A percentile compares a stretch with the other conserved stretches of the same genome.
phyloP scores from a whole-genome alignment of 225 moss, liverwort and hornwort genomes.

The Thuidium tamariscinum region DNA sequence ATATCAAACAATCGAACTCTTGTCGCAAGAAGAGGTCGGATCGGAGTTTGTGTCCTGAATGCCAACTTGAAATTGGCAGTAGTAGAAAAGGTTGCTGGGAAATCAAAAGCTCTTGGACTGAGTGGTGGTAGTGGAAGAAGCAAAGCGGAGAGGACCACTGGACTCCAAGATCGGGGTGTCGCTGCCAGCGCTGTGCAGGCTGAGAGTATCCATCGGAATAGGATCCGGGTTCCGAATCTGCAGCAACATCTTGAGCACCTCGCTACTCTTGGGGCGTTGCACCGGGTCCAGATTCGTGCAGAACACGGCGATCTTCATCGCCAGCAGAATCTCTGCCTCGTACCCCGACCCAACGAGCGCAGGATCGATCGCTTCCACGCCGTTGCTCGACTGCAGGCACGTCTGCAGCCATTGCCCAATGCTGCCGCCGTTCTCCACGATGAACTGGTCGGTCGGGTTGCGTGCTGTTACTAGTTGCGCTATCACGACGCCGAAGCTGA shows the following conservation, averaged over 20 bases:
- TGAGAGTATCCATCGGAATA: neutral
- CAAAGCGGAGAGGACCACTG: conserved; percentile 1
- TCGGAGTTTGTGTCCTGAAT: neutral
- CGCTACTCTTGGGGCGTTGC: conserved; percentile 54
- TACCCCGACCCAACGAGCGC: neutral
- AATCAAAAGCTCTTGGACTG: conserved; percentile 11
- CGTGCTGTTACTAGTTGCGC: conserved; percentile 52
- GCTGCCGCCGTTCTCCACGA: conserved; percentile 56
- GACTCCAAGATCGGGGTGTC: neutral
- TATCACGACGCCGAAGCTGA: conserved; percentile 64
- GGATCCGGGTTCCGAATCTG: conserved; percentile 48
- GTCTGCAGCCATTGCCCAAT: conserved; percentile 59
- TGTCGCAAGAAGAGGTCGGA: neutral
- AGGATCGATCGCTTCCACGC: conserved; percentile 52
- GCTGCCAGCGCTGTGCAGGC: neutral
- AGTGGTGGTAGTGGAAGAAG: neutral
- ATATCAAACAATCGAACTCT: neutral
- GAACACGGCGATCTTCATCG: conserved; percentile 76
- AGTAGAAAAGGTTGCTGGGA: neutral
- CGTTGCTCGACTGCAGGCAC: conserved; percentile 21
- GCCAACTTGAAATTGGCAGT: neutral
- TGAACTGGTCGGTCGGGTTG: conserved; percentile 56
- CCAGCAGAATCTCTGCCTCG: conserved; percentile 46
- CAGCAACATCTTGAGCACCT: conserved; percentile 56
- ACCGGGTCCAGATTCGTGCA: conserved; percentile 44